phyloP scores from a whole-genome alignment of 306 rosid species.

The apple (Malus domestica) region DNA sequence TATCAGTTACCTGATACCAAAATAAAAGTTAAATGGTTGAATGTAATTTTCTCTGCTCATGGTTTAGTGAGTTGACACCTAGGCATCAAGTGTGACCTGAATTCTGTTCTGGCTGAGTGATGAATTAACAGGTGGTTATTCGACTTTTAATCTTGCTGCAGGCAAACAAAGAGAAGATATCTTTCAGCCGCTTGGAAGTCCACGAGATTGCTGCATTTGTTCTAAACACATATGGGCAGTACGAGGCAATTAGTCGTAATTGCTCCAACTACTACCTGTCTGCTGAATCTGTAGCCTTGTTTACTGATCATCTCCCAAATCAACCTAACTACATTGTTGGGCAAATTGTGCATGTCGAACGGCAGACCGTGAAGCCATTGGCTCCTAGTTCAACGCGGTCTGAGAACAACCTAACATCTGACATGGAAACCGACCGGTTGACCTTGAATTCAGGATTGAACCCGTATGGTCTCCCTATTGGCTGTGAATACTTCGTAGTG shows the following conservation, averaged over 20 bases:
- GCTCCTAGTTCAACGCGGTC: constrained; percentile 18
- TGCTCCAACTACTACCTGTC: constrained; percentile 77
- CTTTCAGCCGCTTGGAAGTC: constrained; percentile 75
- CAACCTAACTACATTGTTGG: constrained; percentile 91
- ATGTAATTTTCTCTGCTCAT: neutral
- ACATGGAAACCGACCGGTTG: constrained; percentile 57
- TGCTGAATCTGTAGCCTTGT: constrained; percentile 82
- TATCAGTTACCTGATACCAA: neutral
- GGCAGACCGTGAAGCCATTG: constrained; percentile 58
- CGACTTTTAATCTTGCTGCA: constrained; percentile 32
- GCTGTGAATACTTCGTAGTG: constrained; percentile 93
- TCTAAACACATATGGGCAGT: constrained; percentile 62
- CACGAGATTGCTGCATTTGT: constrained; percentile 94
- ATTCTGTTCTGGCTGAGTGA: neutral
- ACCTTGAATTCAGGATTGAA: constrained; percentile 95
- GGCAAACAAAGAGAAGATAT: constrained; percentile 96
- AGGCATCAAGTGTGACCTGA: neutral
- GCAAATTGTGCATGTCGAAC: constrained; percentile 95
- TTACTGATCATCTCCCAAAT: constrained; percentile 67
- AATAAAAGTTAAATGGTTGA: no score
- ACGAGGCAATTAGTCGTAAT: constrained; percentile 80
- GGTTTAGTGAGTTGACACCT: neutral
- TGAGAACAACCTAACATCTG: constrained; percentile 46
- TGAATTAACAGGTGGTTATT: neutral
- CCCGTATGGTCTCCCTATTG: constrained; percentile 88